Percentiles rank a stretch among this genome's conserved stretches.
phyloP scores from a whole-genome alignment of 169 alveolate genomes.

The Cryptosporidium tyzzeri region DNA sequence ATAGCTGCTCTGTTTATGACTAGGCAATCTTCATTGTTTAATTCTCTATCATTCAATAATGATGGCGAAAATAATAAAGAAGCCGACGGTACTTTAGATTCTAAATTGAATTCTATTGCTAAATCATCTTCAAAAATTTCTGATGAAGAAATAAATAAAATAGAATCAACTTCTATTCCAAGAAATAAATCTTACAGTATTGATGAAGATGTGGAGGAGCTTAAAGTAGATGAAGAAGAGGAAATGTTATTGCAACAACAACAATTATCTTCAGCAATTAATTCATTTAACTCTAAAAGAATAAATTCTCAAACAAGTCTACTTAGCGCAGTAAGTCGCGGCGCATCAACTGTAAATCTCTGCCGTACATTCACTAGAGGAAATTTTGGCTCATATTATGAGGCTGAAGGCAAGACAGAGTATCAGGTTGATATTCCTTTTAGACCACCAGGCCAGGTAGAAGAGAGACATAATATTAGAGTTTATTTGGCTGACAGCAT shows the following conservation, averaged over 20 bases:
- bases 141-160: not conserved
- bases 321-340: slow-evolving; percentile 70
- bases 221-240: slow-evolving; percentile 42
- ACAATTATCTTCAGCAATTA: slow-evolving; percentile 31
- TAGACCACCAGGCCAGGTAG: slow-evolving; percentile 76
- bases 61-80: slow-evolving; percentile 35
- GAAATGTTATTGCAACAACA: slow-evolving; percentile 48
- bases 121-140: slow-evolving; percentile 1
- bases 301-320: slow-evolving; percentile 69
- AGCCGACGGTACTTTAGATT: not conserved
- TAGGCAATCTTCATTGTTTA: slow-evolving; percentile 57
- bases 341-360: slow-evolving; percentile 66
- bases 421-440: slow-evolving; percentile 75
- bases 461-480: slow-evolving; percentile 68
- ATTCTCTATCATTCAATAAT: slow-evolving; percentile 24
- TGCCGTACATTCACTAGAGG: slow-evolving; percentile 73
- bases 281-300: slow-evolving; percentile 42
- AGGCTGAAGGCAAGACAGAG: slow-evolving; percentile 51
- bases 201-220: slow-evolving; percentile 22
- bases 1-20: slow-evolving; percentile 54
- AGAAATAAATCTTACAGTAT: not conserved
- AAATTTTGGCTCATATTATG: slow-evolving; percentile 62
- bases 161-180: not conserved
- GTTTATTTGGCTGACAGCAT: slow-evolving; percentile 75
- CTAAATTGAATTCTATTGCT: not conserved